phyloP scores from a whole-genome alignment of 1,284 basidiomycete genomes.

The Stygiomarasmius scandens region DNA sequence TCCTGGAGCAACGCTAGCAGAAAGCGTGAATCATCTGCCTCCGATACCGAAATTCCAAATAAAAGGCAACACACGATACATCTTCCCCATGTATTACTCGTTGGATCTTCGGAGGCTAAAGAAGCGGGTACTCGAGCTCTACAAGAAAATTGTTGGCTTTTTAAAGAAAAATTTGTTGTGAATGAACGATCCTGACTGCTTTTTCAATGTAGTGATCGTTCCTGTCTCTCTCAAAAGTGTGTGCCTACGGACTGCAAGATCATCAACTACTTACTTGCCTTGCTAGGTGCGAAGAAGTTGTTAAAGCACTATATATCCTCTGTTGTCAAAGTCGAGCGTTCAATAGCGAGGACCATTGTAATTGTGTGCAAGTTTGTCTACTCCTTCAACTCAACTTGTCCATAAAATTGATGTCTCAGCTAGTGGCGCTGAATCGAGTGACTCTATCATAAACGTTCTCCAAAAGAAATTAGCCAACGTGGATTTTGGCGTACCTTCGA shows the following conservation, averaged over 20 bases:
- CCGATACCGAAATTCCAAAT: slow-evolving; percentile 25
- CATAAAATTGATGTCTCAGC: not conserved
- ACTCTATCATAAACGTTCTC: not conserved
- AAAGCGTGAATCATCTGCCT: slow-evolving; percentile 30
- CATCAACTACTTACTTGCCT: not conserved
- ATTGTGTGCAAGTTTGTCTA: slow-evolving; percentile 5
- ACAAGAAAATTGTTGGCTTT: slow-evolving; percentile 35
- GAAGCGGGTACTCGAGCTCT: slow-evolving; percentile 30
- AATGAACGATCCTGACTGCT: not conserved
- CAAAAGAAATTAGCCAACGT: not conserved
- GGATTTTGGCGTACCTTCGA: slow-evolving; percentile 14
- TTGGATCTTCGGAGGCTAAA: slow-evolving; percentile 20
- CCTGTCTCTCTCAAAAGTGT: not conserved
- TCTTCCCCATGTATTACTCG: slow-evolving; percentile 18
- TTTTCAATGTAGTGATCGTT: not conserved
- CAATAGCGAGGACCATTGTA: not conserved
- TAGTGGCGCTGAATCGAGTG: not conserved
- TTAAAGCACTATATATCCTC: slow-evolving; percentile 5
- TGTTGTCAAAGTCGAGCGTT: not conserved
- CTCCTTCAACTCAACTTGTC: not conserved
- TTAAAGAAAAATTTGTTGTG: not conserved
- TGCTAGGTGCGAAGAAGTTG: not conserved
- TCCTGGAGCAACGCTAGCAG: slow-evolving; percentile 7
- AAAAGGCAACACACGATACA: slow-evolving; percentile 18
- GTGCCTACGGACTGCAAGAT: not conserved